Evolutionary conservation across 1,284 basidiomycete genomes (phyloP).

Genomic region (Austroboletus novae-zelandiae): DNA sequence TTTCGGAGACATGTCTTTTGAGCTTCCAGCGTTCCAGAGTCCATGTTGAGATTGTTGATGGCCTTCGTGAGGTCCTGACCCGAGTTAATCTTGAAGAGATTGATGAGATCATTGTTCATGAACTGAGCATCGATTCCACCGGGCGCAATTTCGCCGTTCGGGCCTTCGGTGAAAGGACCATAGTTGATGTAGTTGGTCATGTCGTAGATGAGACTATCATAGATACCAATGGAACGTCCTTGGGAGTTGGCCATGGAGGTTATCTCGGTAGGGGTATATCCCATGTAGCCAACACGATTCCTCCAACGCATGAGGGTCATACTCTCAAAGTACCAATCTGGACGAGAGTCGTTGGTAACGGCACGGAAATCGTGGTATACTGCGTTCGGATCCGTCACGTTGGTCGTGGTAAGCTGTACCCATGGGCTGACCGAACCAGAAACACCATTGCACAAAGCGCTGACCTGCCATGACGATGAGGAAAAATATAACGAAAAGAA

Average conservation of each 20-base stretch:
- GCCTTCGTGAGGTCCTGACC: slow-evolving; percentile 86
- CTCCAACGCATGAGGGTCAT: slow-evolving; percentile 91
- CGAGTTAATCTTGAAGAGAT: slow-evolving; percentile 80
- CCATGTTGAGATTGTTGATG: slow-evolving; percentile 68
- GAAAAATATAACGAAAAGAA: neutral
- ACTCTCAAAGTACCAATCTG: slow-evolving; percentile 96
- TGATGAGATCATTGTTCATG: slow-evolving; percentile 73
- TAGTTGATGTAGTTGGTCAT: slow-evolving; percentile 75
- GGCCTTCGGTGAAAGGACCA: slow-evolving; percentile 56
- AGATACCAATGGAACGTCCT: slow-evolving; percentile 69
- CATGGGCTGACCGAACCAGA: slow-evolving; percentile 82
- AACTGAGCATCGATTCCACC: slow-evolving; percentile 64
- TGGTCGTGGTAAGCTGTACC: slow-evolving; percentile 76
- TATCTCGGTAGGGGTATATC: slow-evolving; percentile 81
- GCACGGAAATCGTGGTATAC: slow-evolving; percentile 96
- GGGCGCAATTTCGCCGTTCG: slow-evolving; percentile 62
- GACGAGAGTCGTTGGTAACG: slow-evolving; percentile 83
- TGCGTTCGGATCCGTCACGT: slow-evolving; percentile 79
- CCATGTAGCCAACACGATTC: slow-evolving; percentile 86
- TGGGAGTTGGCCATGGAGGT: slow-evolving; percentile 67
- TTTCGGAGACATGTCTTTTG: slow-evolving; percentile 92
- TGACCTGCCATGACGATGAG: slow-evolving; percentile 55
- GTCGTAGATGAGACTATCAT: slow-evolving; percentile 87
- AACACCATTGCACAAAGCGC: slow-evolving; percentile 89
- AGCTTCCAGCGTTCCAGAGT: slow-evolving; percentile 61